Conservation (phyloP, 495 filamentous ascomycete species). For the Trichoderma gamsii region DNA sequence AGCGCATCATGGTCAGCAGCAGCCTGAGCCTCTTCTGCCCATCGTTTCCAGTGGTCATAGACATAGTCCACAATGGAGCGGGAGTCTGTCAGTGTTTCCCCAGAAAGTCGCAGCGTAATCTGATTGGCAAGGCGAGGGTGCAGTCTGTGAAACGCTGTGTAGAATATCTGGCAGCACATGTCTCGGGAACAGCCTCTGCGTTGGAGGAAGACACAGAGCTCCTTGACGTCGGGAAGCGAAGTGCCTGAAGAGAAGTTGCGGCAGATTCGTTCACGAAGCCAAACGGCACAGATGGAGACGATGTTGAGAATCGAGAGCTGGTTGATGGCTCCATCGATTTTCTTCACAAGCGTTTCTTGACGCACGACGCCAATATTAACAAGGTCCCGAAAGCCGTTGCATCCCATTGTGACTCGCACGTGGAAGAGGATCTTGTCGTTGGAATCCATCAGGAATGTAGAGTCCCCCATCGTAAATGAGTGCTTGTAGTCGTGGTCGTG, state of each 20-base stretch:
- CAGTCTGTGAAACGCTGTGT: not conserved
- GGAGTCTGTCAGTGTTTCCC: not conserved
- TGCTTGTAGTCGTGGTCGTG: not conserved
- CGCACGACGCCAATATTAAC: not conserved
- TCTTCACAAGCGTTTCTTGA: conserved; percentile 19
- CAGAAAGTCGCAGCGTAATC: not conserved
- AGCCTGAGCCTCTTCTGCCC: not conserved
- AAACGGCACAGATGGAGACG: conserved; percentile 8
- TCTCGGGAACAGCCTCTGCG: not conserved
- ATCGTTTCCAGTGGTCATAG: not conserved
- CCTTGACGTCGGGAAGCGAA: not conserved
- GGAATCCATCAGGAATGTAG: not conserved
- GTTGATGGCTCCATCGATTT: conserved; percentile 14
- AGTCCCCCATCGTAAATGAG: not conserved
- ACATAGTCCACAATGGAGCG: not conserved
- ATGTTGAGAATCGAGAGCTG: not conserved
- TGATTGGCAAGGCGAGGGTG: not conserved
- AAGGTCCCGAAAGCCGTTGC: not conserved
- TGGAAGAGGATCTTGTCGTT: not conserved
- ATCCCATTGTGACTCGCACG: not conserved
- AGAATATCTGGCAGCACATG: conserved; percentile 8
- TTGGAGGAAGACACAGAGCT: conserved; percentile 2
- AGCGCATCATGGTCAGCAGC: not conserved
- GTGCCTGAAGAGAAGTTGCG: not conserved
- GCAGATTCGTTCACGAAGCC: conserved; percentile 9